Conservation (phyloP, 1,139 yeast genomes). For the Suhomyces anneliseae region DNA sequence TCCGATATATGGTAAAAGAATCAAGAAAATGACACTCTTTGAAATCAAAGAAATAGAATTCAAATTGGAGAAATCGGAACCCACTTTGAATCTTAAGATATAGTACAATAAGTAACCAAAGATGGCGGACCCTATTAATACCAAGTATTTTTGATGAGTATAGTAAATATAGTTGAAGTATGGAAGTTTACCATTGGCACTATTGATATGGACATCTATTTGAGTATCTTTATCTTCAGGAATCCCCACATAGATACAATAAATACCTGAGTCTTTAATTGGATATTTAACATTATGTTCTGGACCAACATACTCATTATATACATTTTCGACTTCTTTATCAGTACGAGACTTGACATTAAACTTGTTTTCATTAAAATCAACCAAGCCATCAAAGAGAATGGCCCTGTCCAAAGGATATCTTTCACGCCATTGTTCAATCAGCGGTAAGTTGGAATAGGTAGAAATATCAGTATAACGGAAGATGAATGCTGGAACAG, state of each 20-base stretch:
- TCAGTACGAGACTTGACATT: constrained; percentile 4
- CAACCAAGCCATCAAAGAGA: constrained; percentile 16
- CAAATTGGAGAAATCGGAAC: constrained; percentile 30
- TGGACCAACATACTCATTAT: constrained; percentile 8
- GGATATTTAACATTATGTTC: constrained; percentile 14
- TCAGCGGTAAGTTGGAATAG: constrained; percentile 23
- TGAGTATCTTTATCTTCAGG: constrained; percentile 15
- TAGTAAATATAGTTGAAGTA: constrained; percentile 22
- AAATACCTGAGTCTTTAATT: constrained; percentile 29
- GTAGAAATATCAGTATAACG: constrained; percentile 26
- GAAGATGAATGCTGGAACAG: constrained; percentile 28
- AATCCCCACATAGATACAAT: constrained; percentile 37
- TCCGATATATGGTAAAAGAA: constrained; percentile 26
- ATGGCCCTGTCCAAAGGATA: constrained; percentile 7
- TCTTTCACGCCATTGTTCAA: constrained; percentile 17
- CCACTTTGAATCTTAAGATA: constrained; percentile 30
- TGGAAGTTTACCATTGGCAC: constrained; percentile 31
- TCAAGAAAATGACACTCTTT: constrained; percentile 31
- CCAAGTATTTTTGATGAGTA: constrained; percentile 18
- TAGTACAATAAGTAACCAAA: constrained; percentile 28
- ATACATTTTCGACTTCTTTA: constrained; percentile 6
- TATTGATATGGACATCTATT: constrained; percentile 23
- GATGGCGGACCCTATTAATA: constrained; percentile 18
- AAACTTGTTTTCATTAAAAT: constrained; percentile 8
- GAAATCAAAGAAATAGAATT: constrained; percentile 37